Conservation (phyloP, 2,329 filamentous ascomycete genomes). For the Hymenotorrendiella dingleyae region DNA sequence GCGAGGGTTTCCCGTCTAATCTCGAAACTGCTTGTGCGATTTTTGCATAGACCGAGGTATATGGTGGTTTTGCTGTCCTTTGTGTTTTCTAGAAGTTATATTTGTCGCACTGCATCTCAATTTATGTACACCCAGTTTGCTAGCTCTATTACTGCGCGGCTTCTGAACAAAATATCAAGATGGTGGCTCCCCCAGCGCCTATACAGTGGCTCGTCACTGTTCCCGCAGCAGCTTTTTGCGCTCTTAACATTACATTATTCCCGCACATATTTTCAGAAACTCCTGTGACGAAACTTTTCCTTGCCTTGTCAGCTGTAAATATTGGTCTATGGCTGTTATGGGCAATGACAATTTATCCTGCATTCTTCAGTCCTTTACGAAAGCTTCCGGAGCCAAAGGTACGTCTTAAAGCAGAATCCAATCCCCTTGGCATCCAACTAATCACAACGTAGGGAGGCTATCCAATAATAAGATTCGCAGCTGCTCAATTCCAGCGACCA, state of each 20-base stretch:
- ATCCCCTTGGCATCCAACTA: neutral
- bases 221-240: conserved; percentile 9
- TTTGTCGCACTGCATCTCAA: too few species aligned
- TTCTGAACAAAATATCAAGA: neutral
- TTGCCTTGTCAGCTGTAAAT: conserved; percentile 7
- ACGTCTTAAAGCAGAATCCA: neutral
- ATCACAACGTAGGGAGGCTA: conserved; percentile 2
- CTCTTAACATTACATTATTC: conserved; percentile 14
- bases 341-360: conserved; percentile 17
- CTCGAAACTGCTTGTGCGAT: too few species aligned
- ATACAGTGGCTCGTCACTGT: conserved; percentile 1
- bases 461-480: conserved; percentile 3
- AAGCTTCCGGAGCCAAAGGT: conserved; percentile 19
- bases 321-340: conserved; percentile 15
- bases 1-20: too few species aligned
- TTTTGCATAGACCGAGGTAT: too few species aligned
- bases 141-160: neutral
- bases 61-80: too few species aligned
- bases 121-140: too few species aligned
- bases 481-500: conserved; percentile 10
- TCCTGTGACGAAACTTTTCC: conserved; percentile 12
- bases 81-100: too few species aligned
- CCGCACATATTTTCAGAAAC: conserved; percentile 15
- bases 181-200: neutral
- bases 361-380: conserved; percentile 18